Percentiles rank a stretch among this genome's conserved stretches.
phyloP scores from a whole-genome alignment of 1,284 basidiomycete genomes.

The Trichosporon coremiiforme region DNA sequence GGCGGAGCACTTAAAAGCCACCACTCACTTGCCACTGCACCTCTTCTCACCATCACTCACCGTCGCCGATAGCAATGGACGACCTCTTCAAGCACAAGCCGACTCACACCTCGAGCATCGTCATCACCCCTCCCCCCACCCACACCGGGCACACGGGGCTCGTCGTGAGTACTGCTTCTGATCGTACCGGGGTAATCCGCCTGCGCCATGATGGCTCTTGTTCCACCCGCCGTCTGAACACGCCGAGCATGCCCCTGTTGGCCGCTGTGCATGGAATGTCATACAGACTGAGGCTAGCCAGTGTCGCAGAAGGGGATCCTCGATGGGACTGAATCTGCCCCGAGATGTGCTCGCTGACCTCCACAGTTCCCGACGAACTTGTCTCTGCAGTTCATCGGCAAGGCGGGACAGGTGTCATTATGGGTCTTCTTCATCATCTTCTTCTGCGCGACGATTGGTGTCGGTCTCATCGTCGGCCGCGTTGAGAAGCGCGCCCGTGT shows the following conservation, averaged over 20 bases:
- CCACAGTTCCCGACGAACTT: constrained; percentile 15
- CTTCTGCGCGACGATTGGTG: constrained; percentile 40
- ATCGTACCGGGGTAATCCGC: no score
- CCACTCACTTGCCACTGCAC: background rate
- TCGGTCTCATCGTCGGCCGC: constrained; percentile 39
- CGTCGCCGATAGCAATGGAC: constrained; percentile 13
- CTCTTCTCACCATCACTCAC: constrained; percentile 5
- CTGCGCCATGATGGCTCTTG: no score
- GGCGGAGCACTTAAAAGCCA: background rate
- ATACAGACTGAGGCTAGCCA: no score
- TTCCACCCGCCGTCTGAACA: background rate
- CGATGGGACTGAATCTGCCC: background rate
- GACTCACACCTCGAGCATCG: constrained; percentile 17
- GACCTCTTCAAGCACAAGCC: constrained; percentile 16
- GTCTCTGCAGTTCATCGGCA: constrained; percentile 16
- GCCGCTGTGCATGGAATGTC: no score
- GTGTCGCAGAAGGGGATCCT: background rate
- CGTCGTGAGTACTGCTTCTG: constrained; percentile 8
- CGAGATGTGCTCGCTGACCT: background rate
- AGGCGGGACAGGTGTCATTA: constrained; percentile 31
- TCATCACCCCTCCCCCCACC: constrained; percentile 19
- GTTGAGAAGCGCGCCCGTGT: constrained; percentile 44
- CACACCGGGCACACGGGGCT: constrained; percentile 17
- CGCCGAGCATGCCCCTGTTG: background rate
- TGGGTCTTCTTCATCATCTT: constrained; percentile 50